Evolutionary conservation across 1,284 basidiomycete species (phyloP).

Genomic region (Xerocomus minutiporus): DNA sequence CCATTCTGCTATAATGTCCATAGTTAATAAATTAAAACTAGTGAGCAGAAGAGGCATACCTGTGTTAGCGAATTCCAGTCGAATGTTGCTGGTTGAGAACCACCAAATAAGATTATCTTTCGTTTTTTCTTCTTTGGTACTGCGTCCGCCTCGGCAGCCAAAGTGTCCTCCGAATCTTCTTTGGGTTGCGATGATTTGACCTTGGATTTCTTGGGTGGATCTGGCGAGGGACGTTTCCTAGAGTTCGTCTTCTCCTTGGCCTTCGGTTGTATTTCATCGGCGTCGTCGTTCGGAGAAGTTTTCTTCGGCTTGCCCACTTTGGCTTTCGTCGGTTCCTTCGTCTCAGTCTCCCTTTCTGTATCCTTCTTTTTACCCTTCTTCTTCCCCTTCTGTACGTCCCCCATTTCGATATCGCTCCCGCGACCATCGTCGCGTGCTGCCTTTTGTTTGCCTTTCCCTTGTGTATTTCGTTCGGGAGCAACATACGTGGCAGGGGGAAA

Average conservation of each 20-base stretch:
- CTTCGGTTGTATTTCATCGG: slow-evolving; percentile 16
- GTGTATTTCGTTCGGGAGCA: slow-evolving; percentile 15
- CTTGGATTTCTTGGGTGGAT: slow-evolving; percentile 19
- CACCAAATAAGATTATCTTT: slow-evolving; percentile 54
- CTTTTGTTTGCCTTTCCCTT: slow-evolving; percentile 30
- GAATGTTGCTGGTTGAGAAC: slow-evolving; percentile 39
- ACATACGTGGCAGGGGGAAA: slow-evolving; percentile 2
- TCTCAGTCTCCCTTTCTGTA: slow-evolving; percentile 33
- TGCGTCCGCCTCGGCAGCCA: slow-evolving; percentile 22
- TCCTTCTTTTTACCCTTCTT: slow-evolving; percentile 28
- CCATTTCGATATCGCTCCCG: slow-evolving; percentile 9
- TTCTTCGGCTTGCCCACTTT: slow-evolving; percentile 25
- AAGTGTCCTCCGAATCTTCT: slow-evolving; percentile 13
- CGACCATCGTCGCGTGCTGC: slow-evolving; percentile 5
- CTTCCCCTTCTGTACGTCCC: slow-evolving; percentile 14
- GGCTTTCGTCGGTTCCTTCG: slow-evolving; percentile 21
- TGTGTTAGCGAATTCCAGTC: slow-evolving; percentile 37
- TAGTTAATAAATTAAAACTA: neutral
- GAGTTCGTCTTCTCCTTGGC: slow-evolving; percentile 19
- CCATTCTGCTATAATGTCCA: slow-evolving; percentile 12
- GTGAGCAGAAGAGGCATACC: slow-evolving; percentile 28
- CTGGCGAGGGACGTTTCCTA: slow-evolving; percentile 22
- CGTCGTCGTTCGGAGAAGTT: slow-evolving; percentile 13
- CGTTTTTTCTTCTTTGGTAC: slow-evolving; percentile 53
- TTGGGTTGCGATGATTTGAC: slow-evolving; percentile 13